Conservation (phyloP, 2,329 filamentous ascomycete species). For the Neofusicoccum laricinum region DNA sequence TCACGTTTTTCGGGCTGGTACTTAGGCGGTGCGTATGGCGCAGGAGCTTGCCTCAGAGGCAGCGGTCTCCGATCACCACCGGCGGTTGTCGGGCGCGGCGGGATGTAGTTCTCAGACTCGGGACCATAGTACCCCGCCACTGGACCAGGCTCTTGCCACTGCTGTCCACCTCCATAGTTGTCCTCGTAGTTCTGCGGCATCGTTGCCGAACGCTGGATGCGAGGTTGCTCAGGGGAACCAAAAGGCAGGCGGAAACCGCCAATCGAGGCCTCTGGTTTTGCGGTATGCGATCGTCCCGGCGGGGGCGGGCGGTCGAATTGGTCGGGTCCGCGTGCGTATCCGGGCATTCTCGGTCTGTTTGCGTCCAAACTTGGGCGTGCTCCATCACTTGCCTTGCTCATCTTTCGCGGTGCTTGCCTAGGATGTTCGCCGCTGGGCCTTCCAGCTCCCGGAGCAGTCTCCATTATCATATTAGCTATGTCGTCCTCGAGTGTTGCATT, state of each 20-base stretch:
- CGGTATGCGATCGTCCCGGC: slow-evolving; percentile 17
- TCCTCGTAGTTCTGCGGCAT: slow-evolving; percentile 33
- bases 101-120: slow-evolving; percentile 32
- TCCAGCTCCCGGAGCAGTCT: not conserved
- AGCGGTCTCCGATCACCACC: slow-evolving; percentile 20
- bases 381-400: slow-evolving; percentile 16
- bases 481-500: slow-evolving; percentile 29
- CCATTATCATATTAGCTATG: slow-evolving; percentile 35
- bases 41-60: not conserved
- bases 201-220: slow-evolving; percentile 32
- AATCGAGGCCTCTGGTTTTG: not conserved
- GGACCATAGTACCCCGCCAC: slow-evolving; percentile 36
- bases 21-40: slow-evolving; percentile 13
- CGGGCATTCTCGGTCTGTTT: not conserved
- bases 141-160: slow-evolving; percentile 35
- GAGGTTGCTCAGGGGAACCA: slow-evolving; percentile 13
- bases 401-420: slow-evolving; percentile 13
- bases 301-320: slow-evolving; percentile 17
- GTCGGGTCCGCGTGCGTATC: slow-evolving; percentile 18
- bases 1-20: slow-evolving; percentile 31
- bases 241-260: slow-evolving; percentile 15
- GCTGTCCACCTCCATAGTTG: slow-evolving; percentile 20
- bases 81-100: slow-evolving; percentile 36
- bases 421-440: slow-evolving; percentile 10
- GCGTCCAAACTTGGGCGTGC: slow-evolving; percentile 6